Conservation (phyloP, 768 basidiomycete species). For the Mycena kentingensis region DNA sequence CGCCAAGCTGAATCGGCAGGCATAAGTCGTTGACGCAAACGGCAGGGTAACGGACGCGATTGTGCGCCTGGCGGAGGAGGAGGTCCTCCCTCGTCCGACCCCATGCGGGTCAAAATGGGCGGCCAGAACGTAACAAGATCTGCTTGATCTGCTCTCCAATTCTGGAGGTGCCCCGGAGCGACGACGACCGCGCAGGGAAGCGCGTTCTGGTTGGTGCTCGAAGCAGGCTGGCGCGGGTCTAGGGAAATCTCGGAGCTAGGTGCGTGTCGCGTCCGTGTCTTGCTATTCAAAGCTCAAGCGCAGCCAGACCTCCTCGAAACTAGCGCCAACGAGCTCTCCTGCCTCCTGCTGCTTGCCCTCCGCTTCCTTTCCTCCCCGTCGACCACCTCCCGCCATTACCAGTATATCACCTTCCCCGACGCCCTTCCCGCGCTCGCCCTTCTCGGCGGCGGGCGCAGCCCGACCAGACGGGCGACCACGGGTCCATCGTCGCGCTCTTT, state of each 20-base stretch:
- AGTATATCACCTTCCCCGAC: conserved; percentile 67
- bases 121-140: conserved; percentile 52
- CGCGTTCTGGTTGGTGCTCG: conserved; percentile 63
- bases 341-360: conserved; percentile 64
- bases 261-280: conserved; percentile 33
- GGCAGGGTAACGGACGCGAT: conserved; percentile 42
- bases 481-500: conserved; percentile 58
- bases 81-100: too few relatives aligned
- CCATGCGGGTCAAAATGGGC: conserved; percentile 56
- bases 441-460: conserved; percentile 26
- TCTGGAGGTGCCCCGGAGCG: conserved; percentile 43
- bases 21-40: conserved; percentile 42
- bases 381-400: conserved; percentile 39
- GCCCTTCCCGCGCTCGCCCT: conserved; percentile 48
- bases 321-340: conserved; percentile 64
- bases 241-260: conserved; percentile 67
- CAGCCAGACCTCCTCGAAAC: conserved; percentile 48
- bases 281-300: not conserved
- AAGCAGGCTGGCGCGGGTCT: conserved; percentile 67
- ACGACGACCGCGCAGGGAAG: conserved; percentile 34
- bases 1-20: conserved; percentile 51
- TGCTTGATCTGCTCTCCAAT: too few relatives aligned
- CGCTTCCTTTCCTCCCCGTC: conserved; percentile 57
- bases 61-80: conserved; percentile 39
- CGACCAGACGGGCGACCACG: conserved; percentile 12